These are phyloP conservation scores for Phytophthora lateralis DNA, from an alignment of 352 stramenopile genomes.

Conservation along the genomic window DNA sequence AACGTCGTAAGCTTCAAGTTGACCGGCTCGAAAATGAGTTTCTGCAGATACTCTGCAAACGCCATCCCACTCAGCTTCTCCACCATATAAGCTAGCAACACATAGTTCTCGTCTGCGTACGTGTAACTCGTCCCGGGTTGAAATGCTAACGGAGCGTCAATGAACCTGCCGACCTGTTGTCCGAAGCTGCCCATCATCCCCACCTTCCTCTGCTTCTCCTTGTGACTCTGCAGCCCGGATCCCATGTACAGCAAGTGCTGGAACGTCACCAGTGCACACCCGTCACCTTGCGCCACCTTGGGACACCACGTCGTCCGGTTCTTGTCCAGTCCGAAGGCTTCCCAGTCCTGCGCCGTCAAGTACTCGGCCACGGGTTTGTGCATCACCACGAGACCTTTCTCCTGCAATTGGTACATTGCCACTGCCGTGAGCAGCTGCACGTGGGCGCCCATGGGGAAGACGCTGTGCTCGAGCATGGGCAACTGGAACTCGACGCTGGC, in stretches of 20 bases:
- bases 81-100: constrained; percentile 65
- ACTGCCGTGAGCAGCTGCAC: constrained; percentile 62
- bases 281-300: constrained; percentile 15
- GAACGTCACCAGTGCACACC: constrained; percentile 64
- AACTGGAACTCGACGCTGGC: constrained; percentile 58
- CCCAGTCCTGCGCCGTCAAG: constrained; percentile 48
- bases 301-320: constrained; percentile 65
- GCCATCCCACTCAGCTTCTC: constrained; percentile 57
- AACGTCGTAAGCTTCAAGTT: constrained; percentile 52
- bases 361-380: constrained; percentile 39
- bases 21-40: constrained; percentile 43
- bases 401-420: constrained; percentile 67
- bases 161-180: constrained; percentile 47
- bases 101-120: constrained; percentile 60
- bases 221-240: constrained; percentile 45
- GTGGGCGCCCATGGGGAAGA: constrained; percentile 67
- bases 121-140: constrained; percentile 53
- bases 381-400: constrained; percentile 46
- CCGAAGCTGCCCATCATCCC: constrained; percentile 38
- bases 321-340: constrained; percentile 42
- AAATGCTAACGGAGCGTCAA: constrained; percentile 61
- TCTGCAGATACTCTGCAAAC: constrained; percentile 47
- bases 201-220: constrained; percentile 1
- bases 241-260: constrained; percentile 70
- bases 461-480: constrained; percentile 47